Evolutionary conservation across 169 alveolate species (phyloP).

Genomic region (Eimeria sp.): DNA sequence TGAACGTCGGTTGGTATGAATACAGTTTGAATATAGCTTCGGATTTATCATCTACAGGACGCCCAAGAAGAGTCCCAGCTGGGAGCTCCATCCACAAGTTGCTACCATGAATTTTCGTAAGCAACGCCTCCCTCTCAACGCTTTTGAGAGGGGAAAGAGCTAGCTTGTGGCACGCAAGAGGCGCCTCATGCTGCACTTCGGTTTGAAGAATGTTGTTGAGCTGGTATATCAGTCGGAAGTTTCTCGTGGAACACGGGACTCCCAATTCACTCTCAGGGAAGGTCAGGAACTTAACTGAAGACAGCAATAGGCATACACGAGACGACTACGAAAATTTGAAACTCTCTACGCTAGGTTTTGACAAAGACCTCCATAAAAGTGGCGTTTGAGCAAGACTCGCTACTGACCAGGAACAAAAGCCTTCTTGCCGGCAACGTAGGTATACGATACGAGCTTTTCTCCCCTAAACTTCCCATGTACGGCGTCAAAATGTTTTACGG

Average conservation of each 20-base stretch:
- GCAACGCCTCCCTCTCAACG: conserved; percentile 47
- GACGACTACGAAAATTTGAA: neutral
- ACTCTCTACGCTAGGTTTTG: neutral
- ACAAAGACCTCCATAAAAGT: neutral
- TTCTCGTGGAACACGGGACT: conserved; percentile 48
- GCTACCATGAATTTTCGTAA: conserved; percentile 49
- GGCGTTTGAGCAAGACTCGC: neutral
- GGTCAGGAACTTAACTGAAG: neutral
- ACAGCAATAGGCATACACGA: neutral
- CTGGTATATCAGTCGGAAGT: conserved; percentile 16
- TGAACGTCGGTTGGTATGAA: conserved; percentile 15
- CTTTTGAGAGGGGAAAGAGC: neutral
- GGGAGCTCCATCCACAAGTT: conserved; percentile 65
- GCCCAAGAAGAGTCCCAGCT: conserved; percentile 39
- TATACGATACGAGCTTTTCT: neutral
- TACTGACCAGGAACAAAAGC: conserved; percentile 52
- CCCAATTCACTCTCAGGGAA: conserved; percentile 49
- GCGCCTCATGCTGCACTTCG: conserved; percentile 10
- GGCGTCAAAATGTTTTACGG: conserved; percentile 33
- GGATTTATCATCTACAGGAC: neutral
- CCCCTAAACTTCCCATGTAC: neutral
- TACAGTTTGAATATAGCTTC: neutral
- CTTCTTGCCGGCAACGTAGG: conserved; percentile 1
- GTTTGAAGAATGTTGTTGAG: conserved; percentile 32
- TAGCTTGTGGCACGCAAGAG: conserved; percentile 41